Evolutionary conservation across 495 filamentous ascomycete species (phyloP), one percentile per base, ranked within the genome.

Genomic region (Aspergillus avenaceus): DNA sequence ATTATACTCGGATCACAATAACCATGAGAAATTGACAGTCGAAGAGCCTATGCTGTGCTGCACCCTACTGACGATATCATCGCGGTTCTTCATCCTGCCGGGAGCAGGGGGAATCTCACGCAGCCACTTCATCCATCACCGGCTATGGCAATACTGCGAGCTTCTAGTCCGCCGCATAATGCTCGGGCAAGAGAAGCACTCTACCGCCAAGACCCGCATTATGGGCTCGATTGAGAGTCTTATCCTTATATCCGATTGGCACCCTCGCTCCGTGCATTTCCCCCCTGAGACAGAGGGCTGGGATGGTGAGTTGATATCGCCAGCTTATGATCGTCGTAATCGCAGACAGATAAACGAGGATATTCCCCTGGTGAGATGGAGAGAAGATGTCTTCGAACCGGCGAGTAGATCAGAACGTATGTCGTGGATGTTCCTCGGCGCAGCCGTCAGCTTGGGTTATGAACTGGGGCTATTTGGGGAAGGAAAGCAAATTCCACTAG

Each of bases 121-220:
- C 0, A 58, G 61, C 21, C 68, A 65, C 43, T 71, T 71, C 50
- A 67, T 73, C 16, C 70, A 75, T 47, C 55, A 69, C 21, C 55
- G 70, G 5, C 49, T 75, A n/a, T 75, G 70, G 70, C 64, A 72
- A 29, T 65, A 72, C 27, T 72, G 69, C 45, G 63, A 73, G 40
- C 61, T 64, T 29, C 60, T 75, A 9, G 56, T 75, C 23, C 59
- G 66, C 45, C 65, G 66, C 11, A 56, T 73, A 5, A 70, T 62
- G 26, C 54, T 70, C 1, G 70, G 70, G 4, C 68, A 71, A 46
- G 67, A 72, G 42, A 71, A 72, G 41, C 41, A 59, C 6, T 60
- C 60, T 9, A 65, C 59, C 23, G 59, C 57, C 7, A 59, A 61
- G 24, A 65, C 54, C 0, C 49, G 69, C 2, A 65, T 62, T 32